Percentiles rank a stretch among this genome's conserved stretches.
These are phyloP conservation scores for Trichoderma sp. DNA, from an alignment of 2,329 filamentous ascomycete genomes.

Conservation along the genomic window DNA sequence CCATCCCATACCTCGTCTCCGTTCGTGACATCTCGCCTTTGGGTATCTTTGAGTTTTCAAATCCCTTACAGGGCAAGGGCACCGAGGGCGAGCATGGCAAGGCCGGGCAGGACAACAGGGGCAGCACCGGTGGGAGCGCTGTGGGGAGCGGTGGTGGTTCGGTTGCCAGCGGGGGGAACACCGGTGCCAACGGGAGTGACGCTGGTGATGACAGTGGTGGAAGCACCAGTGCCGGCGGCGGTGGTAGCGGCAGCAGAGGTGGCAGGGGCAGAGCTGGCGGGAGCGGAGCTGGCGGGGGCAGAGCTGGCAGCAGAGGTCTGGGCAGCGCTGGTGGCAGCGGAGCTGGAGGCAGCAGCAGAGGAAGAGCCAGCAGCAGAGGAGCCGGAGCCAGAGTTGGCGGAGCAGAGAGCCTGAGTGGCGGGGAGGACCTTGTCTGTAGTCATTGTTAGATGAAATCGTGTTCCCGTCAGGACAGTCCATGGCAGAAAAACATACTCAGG, in stretches of 20 bases:
- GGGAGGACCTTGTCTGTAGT: constrained; percentile 46
- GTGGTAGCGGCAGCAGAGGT: constrained; percentile 6
- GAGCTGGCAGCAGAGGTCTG: constrained; percentile 2
- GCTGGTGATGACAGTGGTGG: constrained; percentile 27
- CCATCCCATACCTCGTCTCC: neutral
- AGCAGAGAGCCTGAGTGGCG: constrained; percentile 44
- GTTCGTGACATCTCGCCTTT: neutral
- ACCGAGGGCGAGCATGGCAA: constrained; percentile 41
- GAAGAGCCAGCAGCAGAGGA: constrained; percentile 22
- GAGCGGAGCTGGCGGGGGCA: constrained; percentile 3
- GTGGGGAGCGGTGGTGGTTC: constrained; percentile 30
- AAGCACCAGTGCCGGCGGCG: constrained; percentile 25
- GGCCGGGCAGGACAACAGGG: constrained; percentile 38
- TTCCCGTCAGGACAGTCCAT: neutral
- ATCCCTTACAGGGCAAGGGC: constrained; percentile 44
- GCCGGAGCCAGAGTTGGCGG: constrained; percentile 8
- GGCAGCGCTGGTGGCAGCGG: constrained; percentile 1
- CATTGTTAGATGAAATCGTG: neutral
- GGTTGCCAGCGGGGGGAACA: constrained; percentile 30
- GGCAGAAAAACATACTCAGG: constrained; percentile 41
- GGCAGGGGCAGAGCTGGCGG: constrained; percentile 14
- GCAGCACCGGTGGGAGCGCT: constrained; percentile 38
- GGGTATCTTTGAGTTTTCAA: neutral
- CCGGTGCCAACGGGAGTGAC: constrained; percentile 29
- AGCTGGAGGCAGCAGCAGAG: constrained; percentile 13